Evolutionary conservation across 1,139 yeast species (phyloP).

Genomic region (Saccharomyces hybrid): DNA sequence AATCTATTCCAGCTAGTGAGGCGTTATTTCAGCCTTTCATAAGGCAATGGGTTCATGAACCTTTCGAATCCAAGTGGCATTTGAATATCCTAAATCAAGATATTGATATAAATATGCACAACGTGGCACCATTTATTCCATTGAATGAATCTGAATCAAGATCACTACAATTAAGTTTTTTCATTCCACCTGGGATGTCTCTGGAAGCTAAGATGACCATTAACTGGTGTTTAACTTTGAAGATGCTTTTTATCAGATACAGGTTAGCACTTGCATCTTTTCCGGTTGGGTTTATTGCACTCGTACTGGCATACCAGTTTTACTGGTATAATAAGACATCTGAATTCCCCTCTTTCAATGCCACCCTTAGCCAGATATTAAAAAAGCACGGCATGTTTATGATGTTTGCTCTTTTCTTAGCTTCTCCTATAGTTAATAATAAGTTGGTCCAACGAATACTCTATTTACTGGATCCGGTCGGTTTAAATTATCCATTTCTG

Average conservation of each 20-base stretch:
- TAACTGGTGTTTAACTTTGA: slow-evolving; percentile 33
- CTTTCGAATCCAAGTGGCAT: slow-evolving; percentile 75
- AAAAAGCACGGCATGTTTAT: slow-evolving; percentile 22
- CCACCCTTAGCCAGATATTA: slow-evolving; percentile 36
- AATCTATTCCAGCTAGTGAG: slow-evolving; percentile 3
- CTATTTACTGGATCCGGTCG: slow-evolving; percentile 51
- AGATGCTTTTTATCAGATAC: slow-evolving; percentile 52
- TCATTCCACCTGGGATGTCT: slow-evolving; percentile 34
- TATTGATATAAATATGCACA: slow-evolving; percentile 48
- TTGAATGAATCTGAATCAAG: slow-evolving; percentile 28
- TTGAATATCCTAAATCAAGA: slow-evolving; percentile 37
- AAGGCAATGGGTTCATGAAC: slow-evolving; percentile 59
- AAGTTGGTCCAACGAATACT: slow-evolving; percentile 29
- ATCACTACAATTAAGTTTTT: slow-evolving; percentile 18
- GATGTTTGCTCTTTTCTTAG: slow-evolving; percentile 22
- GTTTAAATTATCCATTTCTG: slow-evolving; percentile 33
- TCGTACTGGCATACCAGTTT: slow-evolving; percentile 44
- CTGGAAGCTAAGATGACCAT: slow-evolving; percentile 25
- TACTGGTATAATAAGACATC: slow-evolving; percentile 35
- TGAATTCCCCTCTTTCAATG: slow-evolving; percentile 45
- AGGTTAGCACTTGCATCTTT: slow-evolving; percentile 55
- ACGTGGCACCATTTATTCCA: slow-evolving; percentile 77
- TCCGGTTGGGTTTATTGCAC: slow-evolving; percentile 43
- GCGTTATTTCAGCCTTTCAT: slow-evolving; percentile 51
- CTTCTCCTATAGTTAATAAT: slow-evolving; percentile 38